Base-by-base conservation (phyloP, 495 filamentous ascomycete species). In the Aspergillus cristatus region DNA sequence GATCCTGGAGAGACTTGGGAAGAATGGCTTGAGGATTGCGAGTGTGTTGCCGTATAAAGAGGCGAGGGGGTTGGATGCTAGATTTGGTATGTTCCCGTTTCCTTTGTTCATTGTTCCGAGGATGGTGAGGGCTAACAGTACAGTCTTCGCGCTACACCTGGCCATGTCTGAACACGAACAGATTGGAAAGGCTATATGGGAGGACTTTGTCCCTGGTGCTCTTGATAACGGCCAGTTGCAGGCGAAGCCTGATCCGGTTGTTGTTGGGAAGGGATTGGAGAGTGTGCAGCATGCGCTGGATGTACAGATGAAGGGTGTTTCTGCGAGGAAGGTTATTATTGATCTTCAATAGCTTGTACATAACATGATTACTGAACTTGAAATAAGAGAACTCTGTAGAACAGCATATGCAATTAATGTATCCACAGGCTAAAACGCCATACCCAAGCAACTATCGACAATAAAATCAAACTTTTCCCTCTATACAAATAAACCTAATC, bases 251-350 rank as follows among this genome's bases (percentile, higher is more conserved):
- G 48, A 64, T 3, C 53, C 61, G 1, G 7, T 40, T 5, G 48
- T 69, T 13, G 41, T 62, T 3, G 58, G 50, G 0, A 47, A 41
- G 17, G 68, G 70, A 2, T 35, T 75, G 8, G 61, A 67, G 14
- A 48, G 40, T 7, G 48, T 73, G 13, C 68, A 73, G 41, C 47
- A 52, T 14, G 72, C 49, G 13, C 34, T 66, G 29, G 59, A 70
- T 45, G 18, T 56, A 7, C 31, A 57, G 31, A 50, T 43, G 25
- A 57, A 57, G 36, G 69, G 69, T 0, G 54, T 68, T 6, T 69
- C 65, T 7, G 71, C 61, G 2, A 51, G 40, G 41, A 74, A 74
- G 46, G 17, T 68, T 5, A 68, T 74, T 17, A 56, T 72, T 24
- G 20, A 8, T 8, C 8, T 24, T 24, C n/a, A n/a, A n/a, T n/a